A percentile compares a stretch with the other conserved stretches of the same genome.
These are phyloP conservation scores for Epichloe sylvatica DNA, from an alignment of 2,329 filamentous ascomycete genomes.

Conservation along the genomic window DNA sequence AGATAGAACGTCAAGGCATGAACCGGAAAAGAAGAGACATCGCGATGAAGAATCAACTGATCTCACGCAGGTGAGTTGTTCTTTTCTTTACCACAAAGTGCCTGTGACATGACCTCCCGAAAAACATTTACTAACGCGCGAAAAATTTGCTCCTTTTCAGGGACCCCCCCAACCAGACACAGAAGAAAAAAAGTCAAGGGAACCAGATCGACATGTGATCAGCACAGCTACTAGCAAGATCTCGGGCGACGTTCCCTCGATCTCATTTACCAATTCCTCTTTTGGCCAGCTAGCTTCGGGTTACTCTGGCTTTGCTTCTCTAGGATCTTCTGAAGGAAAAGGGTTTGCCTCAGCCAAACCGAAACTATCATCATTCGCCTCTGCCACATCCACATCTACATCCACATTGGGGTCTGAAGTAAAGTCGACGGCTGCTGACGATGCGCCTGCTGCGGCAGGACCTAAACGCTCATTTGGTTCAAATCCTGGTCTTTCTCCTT, in stretches of 20 bases:
- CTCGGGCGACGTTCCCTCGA: slow-evolving; percentile 33
- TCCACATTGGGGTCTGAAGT: slow-evolving; percentile 6
- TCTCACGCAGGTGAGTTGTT: slow-evolving; percentile 19
- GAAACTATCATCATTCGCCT: slow-evolving; percentile 18
- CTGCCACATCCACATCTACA: slow-evolving; percentile 10
- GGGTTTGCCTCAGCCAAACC: slow-evolving; percentile 34
- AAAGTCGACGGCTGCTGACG: background rate
- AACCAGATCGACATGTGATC: background rate
- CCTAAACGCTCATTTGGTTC: slow-evolving; percentile 38
- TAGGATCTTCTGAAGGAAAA: slow-evolving; percentile 35
- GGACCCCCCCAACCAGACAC: background rate
- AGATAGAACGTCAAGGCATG: slow-evolving; percentile 31
- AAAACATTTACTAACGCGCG: background rate
- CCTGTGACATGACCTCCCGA: background rate
- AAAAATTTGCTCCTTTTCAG: background rate
- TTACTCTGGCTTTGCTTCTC: slow-evolving; percentile 48
- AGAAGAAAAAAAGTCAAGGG: background rate
- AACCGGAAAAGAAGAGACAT: slow-evolving; percentile 52
- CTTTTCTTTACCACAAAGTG: background rate
- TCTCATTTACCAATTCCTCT: slow-evolving; percentile 53
- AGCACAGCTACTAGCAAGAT: background rate
- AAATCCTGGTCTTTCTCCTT: slow-evolving; percentile 29
- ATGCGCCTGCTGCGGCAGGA: slow-evolving; percentile 15
- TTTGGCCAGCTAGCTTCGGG: slow-evolving; percentile 52
- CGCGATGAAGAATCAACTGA: slow-evolving; percentile 35